Percentiles rank a stretch among this genome's conserved stretches.
These are phyloP conservation scores for Durio zibethinus DNA, from an alignment of 345 rosid genomes.

Conservation along the genomic window DNA sequence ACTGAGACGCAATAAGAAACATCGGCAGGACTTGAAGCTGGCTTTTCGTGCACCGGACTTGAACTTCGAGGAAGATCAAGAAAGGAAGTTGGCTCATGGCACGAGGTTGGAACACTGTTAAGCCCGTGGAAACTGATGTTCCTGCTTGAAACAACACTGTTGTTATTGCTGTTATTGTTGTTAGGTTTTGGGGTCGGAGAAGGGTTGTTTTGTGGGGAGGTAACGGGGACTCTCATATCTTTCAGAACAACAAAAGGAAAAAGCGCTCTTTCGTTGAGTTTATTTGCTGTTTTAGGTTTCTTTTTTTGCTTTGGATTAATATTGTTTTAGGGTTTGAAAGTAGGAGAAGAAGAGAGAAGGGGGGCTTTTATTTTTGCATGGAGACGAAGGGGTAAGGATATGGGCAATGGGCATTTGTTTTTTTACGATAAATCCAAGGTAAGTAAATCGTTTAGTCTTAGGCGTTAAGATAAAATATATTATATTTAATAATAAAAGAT, in stretches of 20 bases:
- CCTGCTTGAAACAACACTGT: slow-evolving; percentile 10
- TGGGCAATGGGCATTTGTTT: too few relatives aligned
- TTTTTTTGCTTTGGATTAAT: neutral
- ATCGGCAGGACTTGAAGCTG: slow-evolving; percentile 15
- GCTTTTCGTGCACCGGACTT: slow-evolving; percentile 36
- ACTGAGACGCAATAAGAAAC: neutral
- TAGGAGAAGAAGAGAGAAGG: neutral
- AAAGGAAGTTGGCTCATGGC: slow-evolving; percentile 80
- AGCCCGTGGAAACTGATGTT: slow-evolving; percentile 8
- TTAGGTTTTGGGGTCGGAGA: slow-evolving; percentile 24
- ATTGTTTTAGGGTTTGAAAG: slow-evolving; percentile 10
- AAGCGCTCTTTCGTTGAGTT: neutral
- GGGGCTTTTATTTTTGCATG: slow-evolving; percentile 20
- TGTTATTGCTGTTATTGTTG: slow-evolving; percentile 24
- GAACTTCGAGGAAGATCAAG: slow-evolving; percentile 64
- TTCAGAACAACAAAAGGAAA: neutral
- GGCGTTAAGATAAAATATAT: too few relatives aligned
- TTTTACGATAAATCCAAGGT: too few relatives aligned
- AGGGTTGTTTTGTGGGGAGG: slow-evolving; percentile 20
- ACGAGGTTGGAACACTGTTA: slow-evolving; percentile 8
- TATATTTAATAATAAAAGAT: too few relatives aligned
- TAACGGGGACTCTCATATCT: slow-evolving; percentile 22
- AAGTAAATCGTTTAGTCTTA: too few relatives aligned
- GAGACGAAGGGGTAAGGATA: neutral
- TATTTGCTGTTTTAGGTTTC: neutral